These are phyloP conservation scores for Globisporangium iwayamae DNA, from an alignment of 352 stramenopile species.

Conservation along the genomic window DNA sequence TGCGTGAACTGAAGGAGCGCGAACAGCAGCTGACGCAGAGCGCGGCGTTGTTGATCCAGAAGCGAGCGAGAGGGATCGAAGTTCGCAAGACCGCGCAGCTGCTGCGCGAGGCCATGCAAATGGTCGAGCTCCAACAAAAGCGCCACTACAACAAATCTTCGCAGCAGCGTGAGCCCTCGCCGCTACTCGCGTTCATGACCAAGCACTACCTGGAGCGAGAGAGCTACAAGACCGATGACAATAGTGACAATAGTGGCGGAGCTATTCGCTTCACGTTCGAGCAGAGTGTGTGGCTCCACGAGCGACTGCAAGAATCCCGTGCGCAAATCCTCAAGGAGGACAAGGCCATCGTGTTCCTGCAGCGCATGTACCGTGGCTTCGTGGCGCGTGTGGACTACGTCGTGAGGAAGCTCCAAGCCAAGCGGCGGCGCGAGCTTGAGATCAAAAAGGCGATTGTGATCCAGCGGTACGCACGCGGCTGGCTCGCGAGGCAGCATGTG, in stretches of 20 bases:
- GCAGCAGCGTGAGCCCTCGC: constrained; percentile 25
- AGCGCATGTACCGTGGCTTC: constrained; percentile 55
- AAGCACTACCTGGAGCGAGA: constrained; percentile 27
- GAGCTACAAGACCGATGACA: too few relatives aligned
- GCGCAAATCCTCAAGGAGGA: constrained; percentile 41
- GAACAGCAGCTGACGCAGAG: constrained; percentile 29
- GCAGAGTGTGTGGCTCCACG: constrained; percentile 37
- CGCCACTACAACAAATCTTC: constrained; percentile 31
- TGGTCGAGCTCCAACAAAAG: constrained; percentile 45
- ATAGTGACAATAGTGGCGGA: background rate
- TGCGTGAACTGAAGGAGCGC: constrained; percentile 23
- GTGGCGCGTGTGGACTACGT: constrained; percentile 34
- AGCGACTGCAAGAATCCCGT: constrained; percentile 28
- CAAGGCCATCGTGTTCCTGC: constrained; percentile 38
- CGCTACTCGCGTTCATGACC: constrained; percentile 48
- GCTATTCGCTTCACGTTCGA: constrained; percentile 29
- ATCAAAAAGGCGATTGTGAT: constrained; percentile 28
- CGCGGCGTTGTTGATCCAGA: constrained; percentile 56
- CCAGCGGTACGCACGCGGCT: constrained; percentile 33
- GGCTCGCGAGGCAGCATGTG: constrained; percentile 32
- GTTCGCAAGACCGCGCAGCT: constrained; percentile 29
- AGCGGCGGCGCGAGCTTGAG: constrained; percentile 32
- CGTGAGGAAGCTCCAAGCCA: constrained; percentile 31
- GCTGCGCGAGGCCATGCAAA: constrained; percentile 35
- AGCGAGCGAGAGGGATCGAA: constrained; percentile 44